Evolutionary conservation across 1,284 basidiomycete species (phyloP).

Genomic region (Cystobasidium sp.): DNA sequence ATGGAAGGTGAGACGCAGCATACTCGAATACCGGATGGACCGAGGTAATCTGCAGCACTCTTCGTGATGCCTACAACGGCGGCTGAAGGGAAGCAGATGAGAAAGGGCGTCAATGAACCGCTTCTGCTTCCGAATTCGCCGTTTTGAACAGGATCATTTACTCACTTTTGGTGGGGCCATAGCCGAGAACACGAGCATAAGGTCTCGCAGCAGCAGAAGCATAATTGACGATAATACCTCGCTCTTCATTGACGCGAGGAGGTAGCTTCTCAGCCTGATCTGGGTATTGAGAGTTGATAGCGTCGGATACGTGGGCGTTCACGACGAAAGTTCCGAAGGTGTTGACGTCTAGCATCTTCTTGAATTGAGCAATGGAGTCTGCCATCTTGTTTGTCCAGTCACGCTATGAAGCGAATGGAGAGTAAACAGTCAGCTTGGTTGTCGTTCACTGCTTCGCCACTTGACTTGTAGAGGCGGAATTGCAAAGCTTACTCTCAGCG

Average conservation of each 20-base stretch:
- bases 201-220: conserved; percentile 54
- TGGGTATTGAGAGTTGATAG: conserved; percentile 55
- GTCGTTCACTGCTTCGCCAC: too few relatives aligned
- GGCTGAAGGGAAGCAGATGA: conserved; percentile 27
- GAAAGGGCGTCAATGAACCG: not conserved
- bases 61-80: conserved; percentile 56
- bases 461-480: too few relatives aligned
- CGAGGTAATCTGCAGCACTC: conserved; percentile 55
- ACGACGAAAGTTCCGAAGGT: conserved; percentile 55
- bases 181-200: conserved; percentile 54
- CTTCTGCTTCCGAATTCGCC: not conserved
- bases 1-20: conserved; percentile 56
- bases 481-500: conserved; percentile 43
- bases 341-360: conserved; percentile 56
- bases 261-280: conserved; percentile 43
- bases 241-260: conserved; percentile 52
- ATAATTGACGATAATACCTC: conserved; percentile 57
- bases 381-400: conserved; percentile 55
- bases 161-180: conserved; percentile 54
- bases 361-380: conserved; percentile 55
- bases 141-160: not conserved
- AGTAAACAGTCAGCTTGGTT: not conserved
- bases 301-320: conserved; percentile 56
- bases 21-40: conserved; percentile 56
- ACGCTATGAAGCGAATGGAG: conserved; percentile 37